Conservation (phyloP, 2,329 filamentous ascomycete species). For the Clonostachys rosea region DNA sequence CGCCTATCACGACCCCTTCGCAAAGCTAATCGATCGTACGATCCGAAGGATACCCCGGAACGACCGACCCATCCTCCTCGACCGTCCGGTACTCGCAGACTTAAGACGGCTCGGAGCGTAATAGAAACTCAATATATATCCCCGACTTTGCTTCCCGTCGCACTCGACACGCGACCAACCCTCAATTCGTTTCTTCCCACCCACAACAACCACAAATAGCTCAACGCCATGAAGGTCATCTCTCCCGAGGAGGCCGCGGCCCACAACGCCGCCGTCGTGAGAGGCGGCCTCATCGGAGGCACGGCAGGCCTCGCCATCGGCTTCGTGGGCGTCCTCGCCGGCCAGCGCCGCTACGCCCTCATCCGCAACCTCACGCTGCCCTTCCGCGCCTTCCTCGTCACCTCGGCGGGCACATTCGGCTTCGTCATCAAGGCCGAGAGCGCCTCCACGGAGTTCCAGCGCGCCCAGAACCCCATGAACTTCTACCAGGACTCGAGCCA, state of each 20-base stretch:
- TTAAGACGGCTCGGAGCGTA: too few species aligned
- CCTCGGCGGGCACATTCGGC: conserved; percentile 75
- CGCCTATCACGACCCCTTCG: too few species aligned
- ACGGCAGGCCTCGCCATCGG: conserved; percentile 63
- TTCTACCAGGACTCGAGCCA: conserved; percentile 61
- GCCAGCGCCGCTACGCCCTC: conserved; percentile 66
- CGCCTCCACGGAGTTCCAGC: conserved; percentile 59
- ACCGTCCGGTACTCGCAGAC: too few species aligned
- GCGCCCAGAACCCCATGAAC: conserved; percentile 60
- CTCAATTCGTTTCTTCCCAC: neutral
- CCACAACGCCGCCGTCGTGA: conserved; percentile 78
- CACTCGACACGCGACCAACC: neutral
- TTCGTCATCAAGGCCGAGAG: conserved; percentile 89
- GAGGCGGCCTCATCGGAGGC: conserved; percentile 74
- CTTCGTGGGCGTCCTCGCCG: conserved; percentile 60
- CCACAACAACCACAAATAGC: conserved; percentile 6
- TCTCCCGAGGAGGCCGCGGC: conserved; percentile 79
- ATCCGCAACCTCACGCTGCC: conserved; percentile 82
- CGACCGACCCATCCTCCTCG: too few species aligned
- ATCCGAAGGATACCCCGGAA: too few species aligned
- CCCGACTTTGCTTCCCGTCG: neutral
- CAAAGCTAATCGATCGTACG: too few species aligned
- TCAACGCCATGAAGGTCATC: conserved; percentile 79
- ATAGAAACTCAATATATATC: too few species aligned
- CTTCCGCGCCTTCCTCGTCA: conserved; percentile 86